Base-by-base conservation (phyloP, 2,329 filamentous ascomycete species). In the Sporothrix brasiliensis region DNA sequence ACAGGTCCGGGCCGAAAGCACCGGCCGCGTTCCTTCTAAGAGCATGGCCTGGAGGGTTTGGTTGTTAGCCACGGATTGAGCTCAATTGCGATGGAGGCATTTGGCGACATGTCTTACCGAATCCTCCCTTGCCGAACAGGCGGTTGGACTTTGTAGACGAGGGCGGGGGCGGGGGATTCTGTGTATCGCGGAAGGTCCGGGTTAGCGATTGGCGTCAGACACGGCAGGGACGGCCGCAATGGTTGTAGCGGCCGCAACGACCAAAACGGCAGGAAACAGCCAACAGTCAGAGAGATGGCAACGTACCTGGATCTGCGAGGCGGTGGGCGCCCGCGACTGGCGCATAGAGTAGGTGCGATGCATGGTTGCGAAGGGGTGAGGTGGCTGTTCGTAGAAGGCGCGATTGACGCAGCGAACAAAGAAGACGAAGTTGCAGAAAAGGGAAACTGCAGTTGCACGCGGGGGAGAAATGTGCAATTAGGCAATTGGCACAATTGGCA, bases 281-380 rank as follows among this genome's bases (percentile, higher is more conserved):
- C 54, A 39, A 49, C 19, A n/a, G 10, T 16, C 19, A 34, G 11
- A 34, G 6, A 13, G 10, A 24, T 21, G 7, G 13, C 54, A 24
- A 72, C 81, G 73, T 78, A 88, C 86, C 80, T 88, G 86, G 60
- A 89, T 83, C 78, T 88, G 86, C 78, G 93, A 96, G 78, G 95
- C 95, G 75, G 95, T 99, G 65, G 95, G 95, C 82, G 93, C 93
- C 87, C 95, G 91, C 82, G 92, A 91, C 83, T 96, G 92, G 90
- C 95, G 94, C 95, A 97, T 97, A 77, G 93, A 97, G 82, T 98
- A 99, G 75, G 95, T 97, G 81, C 94, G 93, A 88, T 99, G 95
- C 94, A 99, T 99, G 70, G 73, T 83, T 82, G 72, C 50, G 66
- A 34, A 4, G 41, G 5, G 49, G n/a, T 10, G n/a, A 19, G 30